A percentile compares a stretch with the other conserved stretches of the same genome.
Evolutionary conservation across 2,329 filamentous ascomycete genomes (phyloP).

Genomic region (Drechslerella coelobrocha): DNA sequence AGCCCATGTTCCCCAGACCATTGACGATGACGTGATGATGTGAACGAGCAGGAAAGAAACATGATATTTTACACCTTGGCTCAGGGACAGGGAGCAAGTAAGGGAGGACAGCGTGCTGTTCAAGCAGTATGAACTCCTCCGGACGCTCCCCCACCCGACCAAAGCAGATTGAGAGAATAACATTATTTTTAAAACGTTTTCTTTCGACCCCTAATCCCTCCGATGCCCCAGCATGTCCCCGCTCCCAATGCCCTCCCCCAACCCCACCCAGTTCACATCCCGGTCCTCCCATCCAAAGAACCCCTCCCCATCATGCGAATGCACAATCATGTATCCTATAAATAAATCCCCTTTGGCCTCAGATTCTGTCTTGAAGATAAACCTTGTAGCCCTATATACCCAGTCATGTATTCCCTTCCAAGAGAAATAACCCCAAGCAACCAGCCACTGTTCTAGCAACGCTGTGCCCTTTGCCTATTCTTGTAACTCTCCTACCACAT

Average conservation of each 20-base stretch:
- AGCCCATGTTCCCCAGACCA: background rate
- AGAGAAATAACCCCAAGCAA: conserved; percentile 2
- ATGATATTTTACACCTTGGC: conserved; percentile 24
- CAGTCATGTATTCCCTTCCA: conserved; percentile 47
- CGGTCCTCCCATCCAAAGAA: background rate
- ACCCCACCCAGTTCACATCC: background rate
- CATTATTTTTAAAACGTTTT: conserved; percentile 51
- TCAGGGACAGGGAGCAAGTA: conserved; percentile 14
- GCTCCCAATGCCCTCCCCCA: conserved; percentile 19
- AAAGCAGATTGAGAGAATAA: conserved; percentile 49
- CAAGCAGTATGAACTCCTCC: background rate
- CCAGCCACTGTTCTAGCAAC: background rate
- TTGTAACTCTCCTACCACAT: background rate
- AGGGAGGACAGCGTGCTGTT: background rate
- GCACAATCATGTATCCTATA: conserved; percentile 51
- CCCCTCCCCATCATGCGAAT: conserved; percentile 30
- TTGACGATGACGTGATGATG: conserved; percentile 24
- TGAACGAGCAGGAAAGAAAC: conserved; percentile 27
- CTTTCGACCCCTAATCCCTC: conserved; percentile 30
- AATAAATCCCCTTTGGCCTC: conserved; percentile 22
- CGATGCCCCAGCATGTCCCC: conserved; percentile 2
- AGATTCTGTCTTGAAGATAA: conserved; percentile 25
- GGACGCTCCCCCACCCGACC: conserved; percentile 4
- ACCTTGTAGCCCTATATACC: conserved; percentile 51
- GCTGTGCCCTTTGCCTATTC: background rate